Evolutionary conservation across 805 yeast genomes (phyloP).

Genomic region (Sungouiozyma ichnusensis): DNA sequence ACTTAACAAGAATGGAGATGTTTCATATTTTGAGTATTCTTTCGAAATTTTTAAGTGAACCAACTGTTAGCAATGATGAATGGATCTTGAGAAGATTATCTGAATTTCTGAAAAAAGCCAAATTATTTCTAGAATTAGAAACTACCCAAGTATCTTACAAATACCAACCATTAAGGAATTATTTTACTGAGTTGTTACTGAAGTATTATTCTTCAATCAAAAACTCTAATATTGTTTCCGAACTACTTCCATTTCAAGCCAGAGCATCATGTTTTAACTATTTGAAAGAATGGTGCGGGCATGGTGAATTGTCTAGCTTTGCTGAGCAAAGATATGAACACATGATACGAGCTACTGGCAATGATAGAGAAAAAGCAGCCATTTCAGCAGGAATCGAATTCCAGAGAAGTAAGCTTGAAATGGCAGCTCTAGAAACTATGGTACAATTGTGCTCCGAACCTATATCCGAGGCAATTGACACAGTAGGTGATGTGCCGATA

Average conservation of each 20-base stretch:
- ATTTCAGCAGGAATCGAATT: slow-evolving; percentile 66
- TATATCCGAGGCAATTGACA: slow-evolving; percentile 37
- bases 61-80: slow-evolving; percentile 48
- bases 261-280: slow-evolving; percentile 72
- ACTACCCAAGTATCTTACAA: slow-evolving; percentile 54
- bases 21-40: slow-evolving; percentile 69
- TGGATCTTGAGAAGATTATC: slow-evolving; percentile 58
- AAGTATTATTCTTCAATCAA: slow-evolving; percentile 53
- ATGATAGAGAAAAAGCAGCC: slow-evolving; percentile 37
- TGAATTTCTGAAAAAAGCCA: slow-evolving; percentile 49
- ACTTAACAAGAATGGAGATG: slow-evolving; percentile 55
- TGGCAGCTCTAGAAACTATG: slow-evolving; percentile 73
- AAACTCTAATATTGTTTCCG: slow-evolving; percentile 31
- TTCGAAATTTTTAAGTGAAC: slow-evolving; percentile 45
- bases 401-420: slow-evolving; percentile 59
- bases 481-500: slow-evolving; percentile 25
- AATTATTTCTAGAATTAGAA: slow-evolving; percentile 45
- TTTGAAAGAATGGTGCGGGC: slow-evolving; percentile 91
- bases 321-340: slow-evolving; percentile 56
- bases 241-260: slow-evolving; percentile 79
- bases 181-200: slow-evolving; percentile 74
- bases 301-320: slow-evolving; percentile 53
- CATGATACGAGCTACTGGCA: slow-evolving; percentile 39
- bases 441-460: slow-evolving; percentile 72
- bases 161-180: slow-evolving; percentile 68